Evolutionary conservation across 345 rosid genomes (phyloP), one percentile per base, ranked within the genome.

Genomic region (Eucalyptus urophylla): DNA sequence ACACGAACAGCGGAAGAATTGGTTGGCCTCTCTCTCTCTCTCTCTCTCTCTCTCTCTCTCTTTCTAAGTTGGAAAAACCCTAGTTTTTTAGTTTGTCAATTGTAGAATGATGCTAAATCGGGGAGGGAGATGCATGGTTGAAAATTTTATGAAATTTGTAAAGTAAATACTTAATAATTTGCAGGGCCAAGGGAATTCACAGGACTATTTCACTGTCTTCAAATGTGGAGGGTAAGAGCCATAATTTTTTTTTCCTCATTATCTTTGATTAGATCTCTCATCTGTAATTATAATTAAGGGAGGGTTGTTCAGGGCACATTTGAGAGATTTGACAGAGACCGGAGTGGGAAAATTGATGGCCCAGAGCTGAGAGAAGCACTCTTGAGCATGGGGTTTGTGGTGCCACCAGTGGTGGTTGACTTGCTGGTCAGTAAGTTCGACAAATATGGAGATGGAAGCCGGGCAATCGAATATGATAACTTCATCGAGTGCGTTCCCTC

Each of bases 131-230:
- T 37, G 83, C 83, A 21, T 76, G 83, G 15, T 76, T 76, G 45
- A 21, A 76, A 76, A 37, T 76, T 22, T 22, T 8, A 76, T 37
- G 83, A 76, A 37, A 76, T 37, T 21, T 37, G 27, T 37, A 37
- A 37, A 76, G 27, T 19, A 76, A 33, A 72, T 19, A 13, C 15
- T 76, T 37, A 19, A 76, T 12, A 40, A 5, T 86, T 47, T 49
- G 83, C 92, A 97, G 99, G 99, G 50, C 99, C 98, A 0, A 97
- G 96, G 92, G 99, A 97, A 89, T 97, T 97, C 92, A 90, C 92
- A 72, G 89, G 93, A 27, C 93, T 97, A 89, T 97, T 97, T 90
- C 96, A 97, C 92, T 96, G 98, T 92, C 98, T 97, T 49, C 99
- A 97, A 93, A 96, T 86, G 87, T 97, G 99, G 99, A 94, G 99